Evolutionary conservation across 2,329 filamentous ascomycete genomes (phyloP).

Genomic region (Aaosphaeria arxii): DNA sequence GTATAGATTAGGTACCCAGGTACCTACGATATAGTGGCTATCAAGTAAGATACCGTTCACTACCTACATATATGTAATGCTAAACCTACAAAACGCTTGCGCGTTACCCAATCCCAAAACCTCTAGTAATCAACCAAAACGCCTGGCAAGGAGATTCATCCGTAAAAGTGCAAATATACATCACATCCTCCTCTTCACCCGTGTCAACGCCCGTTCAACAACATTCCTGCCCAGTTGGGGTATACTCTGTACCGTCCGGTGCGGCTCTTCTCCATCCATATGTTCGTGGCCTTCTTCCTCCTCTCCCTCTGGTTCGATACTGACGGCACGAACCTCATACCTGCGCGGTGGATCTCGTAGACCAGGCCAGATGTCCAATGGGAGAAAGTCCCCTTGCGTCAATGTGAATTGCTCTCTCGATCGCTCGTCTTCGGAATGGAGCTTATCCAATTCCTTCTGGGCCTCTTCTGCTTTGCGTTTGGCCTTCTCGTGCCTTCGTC

Average conservation of each 20-base stretch:
- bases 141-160: too few species aligned
- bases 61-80: too few species aligned
- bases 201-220: constrained; percentile 32
- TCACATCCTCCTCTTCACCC: constrained; percentile 36
- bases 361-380: constrained; percentile 82
- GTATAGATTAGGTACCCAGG: too few species aligned
- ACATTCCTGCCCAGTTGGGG: constrained; percentile 33
- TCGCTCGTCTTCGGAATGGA: constrained; percentile 68
- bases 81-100: too few species aligned
- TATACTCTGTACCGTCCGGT: constrained; percentile 23
- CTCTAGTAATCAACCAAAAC: too few species aligned
- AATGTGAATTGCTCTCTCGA: constrained; percentile 76
- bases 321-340: constrained; percentile 30
- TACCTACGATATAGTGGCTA: too few species aligned
- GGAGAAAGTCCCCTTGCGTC: constrained; percentile 82
- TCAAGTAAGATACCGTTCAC: too few species aligned
- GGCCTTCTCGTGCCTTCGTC: constrained; percentile 70
- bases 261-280: constrained; percentile 2
- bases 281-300: constrained; percentile 9
- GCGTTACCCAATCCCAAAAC: too few species aligned
- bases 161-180: too few species aligned
- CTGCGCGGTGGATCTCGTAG: constrained; percentile 30
- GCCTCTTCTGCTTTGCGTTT: constrained; percentile 74
- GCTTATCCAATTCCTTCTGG: constrained; percentile 69
- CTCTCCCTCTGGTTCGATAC: constrained; percentile 11